phyloP scores from a whole-genome alignment of 805 yeast species.

The Metschnikowia corniflorae region DNA sequence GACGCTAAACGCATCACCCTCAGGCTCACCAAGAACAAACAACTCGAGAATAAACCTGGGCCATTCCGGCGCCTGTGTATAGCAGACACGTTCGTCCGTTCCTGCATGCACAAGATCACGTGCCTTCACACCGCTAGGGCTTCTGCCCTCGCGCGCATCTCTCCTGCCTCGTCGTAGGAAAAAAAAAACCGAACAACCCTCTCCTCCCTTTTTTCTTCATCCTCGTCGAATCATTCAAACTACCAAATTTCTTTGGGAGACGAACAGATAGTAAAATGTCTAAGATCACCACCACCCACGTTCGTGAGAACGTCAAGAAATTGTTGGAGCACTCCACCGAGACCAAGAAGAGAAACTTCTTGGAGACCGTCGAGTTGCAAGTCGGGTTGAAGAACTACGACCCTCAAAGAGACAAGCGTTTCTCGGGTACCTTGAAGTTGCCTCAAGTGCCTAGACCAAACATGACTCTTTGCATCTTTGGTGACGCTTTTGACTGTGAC shows the following conservation, averaged over 20 bases:
- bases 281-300: slow-evolving; percentile 87
- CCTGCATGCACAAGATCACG: too few relatives aligned
- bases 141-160: slow-evolving; percentile 9
- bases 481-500: slow-evolving; percentile 99
- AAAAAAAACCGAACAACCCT: slow-evolving; percentile 5
- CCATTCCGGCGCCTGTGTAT: too few relatives aligned
- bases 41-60: too few relatives aligned
- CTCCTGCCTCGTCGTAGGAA: not conserved
- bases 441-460: slow-evolving; percentile 99
- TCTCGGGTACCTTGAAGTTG: slow-evolving; percentile 98
- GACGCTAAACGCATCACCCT: too few relatives aligned
- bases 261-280: slow-evolving; percentile 60
- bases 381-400: slow-evolving; percentile 99
- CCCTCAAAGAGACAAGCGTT: slow-evolving; percentile 99
- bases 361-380: slow-evolving; percentile 99
- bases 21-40: too few relatives aligned
- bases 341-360: slow-evolving; percentile 99
- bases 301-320: slow-evolving; percentile 94
- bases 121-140: slow-evolving; percentile 10
- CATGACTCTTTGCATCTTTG: slow-evolving; percentile 99
- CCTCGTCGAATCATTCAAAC: slow-evolving; percentile 56
- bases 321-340: slow-evolving; percentile 85
- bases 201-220: slow-evolving; percentile 23
- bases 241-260: slow-evolving; percentile 69
- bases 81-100: too few relatives aligned